Percentiles rank a stretch among this genome's conserved stretches.
Conservation (phyloP, 1,284 basidiomycete species). For the Waitea zeae region DNA sequence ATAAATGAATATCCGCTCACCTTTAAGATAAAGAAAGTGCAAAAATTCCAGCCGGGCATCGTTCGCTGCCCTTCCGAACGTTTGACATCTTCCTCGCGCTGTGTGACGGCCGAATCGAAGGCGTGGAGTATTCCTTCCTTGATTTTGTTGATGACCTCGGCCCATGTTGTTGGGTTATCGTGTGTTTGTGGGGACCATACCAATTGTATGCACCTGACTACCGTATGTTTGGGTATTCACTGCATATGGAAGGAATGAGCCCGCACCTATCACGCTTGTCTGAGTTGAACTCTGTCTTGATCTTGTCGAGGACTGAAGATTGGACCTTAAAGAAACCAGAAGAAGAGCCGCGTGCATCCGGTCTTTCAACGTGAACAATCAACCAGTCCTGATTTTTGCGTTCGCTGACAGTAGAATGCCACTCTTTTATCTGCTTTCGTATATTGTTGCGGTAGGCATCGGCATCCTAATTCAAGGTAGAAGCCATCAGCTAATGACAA, state of each 20-base stretch:
- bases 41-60: conserved; percentile 94
- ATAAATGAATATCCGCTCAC: conserved; percentile 19
- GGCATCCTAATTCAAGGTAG: conserved; percentile 42
- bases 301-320: conserved; percentile 76
- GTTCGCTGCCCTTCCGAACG: conserved; percentile 73
- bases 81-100: conserved; percentile 77
- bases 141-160: conserved; percentile 74
- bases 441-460: conserved; percentile 69
- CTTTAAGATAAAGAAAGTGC: conserved; percentile 90
- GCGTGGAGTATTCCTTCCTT: conserved; percentile 78
- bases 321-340: conserved; percentile 69
- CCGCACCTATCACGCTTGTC: conserved; percentile 76
- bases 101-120: conserved; percentile 64
- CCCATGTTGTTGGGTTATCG: conserved; percentile 76
- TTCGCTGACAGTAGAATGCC: conserved; percentile 56
- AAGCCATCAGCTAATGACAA: conserved; percentile 3
- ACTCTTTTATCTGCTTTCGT: conserved; percentile 81
- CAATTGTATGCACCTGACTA: conserved; percentile 61
- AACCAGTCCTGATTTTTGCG: conserved; percentile 80
- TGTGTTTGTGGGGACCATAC: conserved; percentile 42
- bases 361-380: conserved; percentile 68
- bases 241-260: neutral
- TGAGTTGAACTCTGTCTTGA: conserved; percentile 83
- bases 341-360: conserved; percentile 39
- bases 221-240: conserved; percentile 3